Evolutionary conservation across 805 yeast species (phyloP).

Genomic region (Metschnikowia proteae): DNA sequence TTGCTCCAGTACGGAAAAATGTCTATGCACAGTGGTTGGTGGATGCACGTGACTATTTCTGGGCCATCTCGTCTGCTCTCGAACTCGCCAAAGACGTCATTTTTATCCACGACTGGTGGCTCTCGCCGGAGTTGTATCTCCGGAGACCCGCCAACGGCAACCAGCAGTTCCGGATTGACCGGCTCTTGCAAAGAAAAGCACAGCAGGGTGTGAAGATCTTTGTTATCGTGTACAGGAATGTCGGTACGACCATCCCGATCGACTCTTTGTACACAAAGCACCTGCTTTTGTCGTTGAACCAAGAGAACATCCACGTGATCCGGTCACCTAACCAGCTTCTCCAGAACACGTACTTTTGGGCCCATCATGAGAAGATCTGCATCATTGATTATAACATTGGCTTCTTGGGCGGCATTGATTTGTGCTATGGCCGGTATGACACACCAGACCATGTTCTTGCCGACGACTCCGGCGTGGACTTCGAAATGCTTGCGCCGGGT

Average conservation of each 20-base stretch:
- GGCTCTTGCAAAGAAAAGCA: constrained; percentile 84
- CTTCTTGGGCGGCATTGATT: constrained; percentile 91
- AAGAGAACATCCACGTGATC: constrained; percentile 78
- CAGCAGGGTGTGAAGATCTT: constrained; percentile 92
- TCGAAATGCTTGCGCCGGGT: constrained; percentile 28
- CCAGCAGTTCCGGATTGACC: constrained; percentile 88
- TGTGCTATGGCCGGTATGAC: constrained; percentile 94
- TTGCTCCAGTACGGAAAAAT: constrained; percentile 85
- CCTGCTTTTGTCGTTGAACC: constrained; percentile 77
- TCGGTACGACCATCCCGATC: constrained; percentile 87
- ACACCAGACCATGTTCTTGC: constrained; percentile 90
- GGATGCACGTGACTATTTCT: constrained; percentile 92
- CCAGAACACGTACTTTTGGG: constrained; percentile 96
- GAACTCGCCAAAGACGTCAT: constrained; percentile 92
- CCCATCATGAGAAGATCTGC: constrained; percentile 93
- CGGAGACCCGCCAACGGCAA: constrained; percentile 94
- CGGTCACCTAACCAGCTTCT: constrained; percentile 94
- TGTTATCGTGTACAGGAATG: constrained; percentile 88
- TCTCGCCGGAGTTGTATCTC: constrained; percentile 88
- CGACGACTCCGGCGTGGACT: constrained; percentile 58
- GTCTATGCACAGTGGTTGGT: constrained; percentile 96
- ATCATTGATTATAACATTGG: constrained; percentile 85
- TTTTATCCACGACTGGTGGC: constrained; percentile 98
- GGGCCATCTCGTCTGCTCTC: constrained; percentile 92
- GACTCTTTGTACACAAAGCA: constrained; percentile 95